Base-by-base conservation (phyloP, 345 rosid species). In the Ceriops decandra region DNA sequence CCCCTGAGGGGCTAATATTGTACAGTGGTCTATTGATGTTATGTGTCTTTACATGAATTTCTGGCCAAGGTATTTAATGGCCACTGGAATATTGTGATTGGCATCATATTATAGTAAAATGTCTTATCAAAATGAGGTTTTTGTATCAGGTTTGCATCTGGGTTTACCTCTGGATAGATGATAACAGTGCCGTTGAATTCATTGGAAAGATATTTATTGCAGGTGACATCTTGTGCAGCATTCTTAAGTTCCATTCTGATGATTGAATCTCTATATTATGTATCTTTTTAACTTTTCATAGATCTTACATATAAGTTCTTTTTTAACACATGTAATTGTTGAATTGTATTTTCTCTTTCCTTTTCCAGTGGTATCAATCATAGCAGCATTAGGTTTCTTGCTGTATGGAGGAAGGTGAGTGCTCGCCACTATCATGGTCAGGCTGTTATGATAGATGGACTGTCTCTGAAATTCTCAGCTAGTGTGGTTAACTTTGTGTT, bases 401-500 rank as follows among this genome's bases (percentile, higher is more conserved):
- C 83, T 90, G 2, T 95, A 87, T 69, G 99, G 99, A 72, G 99
- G 99, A 90, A 92, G 99, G 99, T 92, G 62, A 84, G 75, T 72
- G 17, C 54, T 57, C 46, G 65, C 19, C 59, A 8, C 62, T 42
- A n/a, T 73, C 16, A 42, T 42, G 49, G 19, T 13, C 17, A 42
- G 16, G 49, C 49, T 42, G 49, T 33, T 59, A 49, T 38, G n/a
- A 21, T 52, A n/a, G 62, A 56, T 75, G 54, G 36, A 62, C 49
- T 64, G 67, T 71, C 54, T 59, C 31, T 28, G 47, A 49, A 62
- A 62, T 35, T 49, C 67, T 56, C 30, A 19, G 61, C 52, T 64
- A 66, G 49, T 75, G 38, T 53, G n/a, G 32, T 72, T 60, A 10
- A 28, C n/a, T 60, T 57, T 47, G 4, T 61, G 52, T 68, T 4